Evolutionary conservation across 108 stramenopile species (phyloP).

Genomic region (Fragilariopsis cylindrus): DNA sequence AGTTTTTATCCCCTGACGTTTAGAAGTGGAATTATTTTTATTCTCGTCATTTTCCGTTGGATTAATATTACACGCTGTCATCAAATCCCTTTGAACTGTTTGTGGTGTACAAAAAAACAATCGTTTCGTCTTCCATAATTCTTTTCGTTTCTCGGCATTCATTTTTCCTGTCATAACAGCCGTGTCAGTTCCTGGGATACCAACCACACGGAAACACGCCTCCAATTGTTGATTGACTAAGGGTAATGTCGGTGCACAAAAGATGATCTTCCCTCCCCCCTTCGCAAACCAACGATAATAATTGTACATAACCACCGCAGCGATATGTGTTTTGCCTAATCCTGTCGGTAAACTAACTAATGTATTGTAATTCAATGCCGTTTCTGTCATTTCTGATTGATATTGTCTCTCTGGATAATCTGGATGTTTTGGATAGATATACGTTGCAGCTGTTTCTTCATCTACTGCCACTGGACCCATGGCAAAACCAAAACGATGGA

Average conservation of each 20-base stretch:
- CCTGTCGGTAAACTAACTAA: conserved; percentile 96
- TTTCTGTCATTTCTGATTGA: conserved; percentile 75
- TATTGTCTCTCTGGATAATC: conserved; percentile 86
- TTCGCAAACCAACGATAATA: conserved; percentile 82
- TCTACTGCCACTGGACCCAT: conserved; percentile 68
- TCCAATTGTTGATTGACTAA: conserved; percentile 95
- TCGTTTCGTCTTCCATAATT: conserved; percentile 68
- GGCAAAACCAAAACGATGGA: conserved; percentile 17
- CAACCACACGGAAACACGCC: conserved; percentile 90
- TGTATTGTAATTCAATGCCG: conserved; percentile 87
- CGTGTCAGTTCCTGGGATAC: conserved; percentile 76
- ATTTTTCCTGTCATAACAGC: conserved; percentile 77
- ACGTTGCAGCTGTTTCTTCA: conserved; percentile 47
- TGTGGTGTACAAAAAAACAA: conserved; percentile 98
- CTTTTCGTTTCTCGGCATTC: conserved; percentile 37
- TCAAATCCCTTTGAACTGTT: conserved; percentile 90
- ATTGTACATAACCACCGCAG: conserved; percentile 98
- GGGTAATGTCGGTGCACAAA: conserved; percentile 94
- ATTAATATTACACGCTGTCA: conserved; percentile 5
- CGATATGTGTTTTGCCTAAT: conserved; percentile 98
- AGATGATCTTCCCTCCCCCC: conserved; percentile 56
- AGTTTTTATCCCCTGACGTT: not conserved
- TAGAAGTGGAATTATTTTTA: not conserved
- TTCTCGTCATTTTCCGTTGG: conserved; percentile 31
- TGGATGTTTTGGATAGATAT: conserved; percentile 86